Conservation (phyloP, 805 yeast species). For the Saccharomycopsis schoenii region DNA sequence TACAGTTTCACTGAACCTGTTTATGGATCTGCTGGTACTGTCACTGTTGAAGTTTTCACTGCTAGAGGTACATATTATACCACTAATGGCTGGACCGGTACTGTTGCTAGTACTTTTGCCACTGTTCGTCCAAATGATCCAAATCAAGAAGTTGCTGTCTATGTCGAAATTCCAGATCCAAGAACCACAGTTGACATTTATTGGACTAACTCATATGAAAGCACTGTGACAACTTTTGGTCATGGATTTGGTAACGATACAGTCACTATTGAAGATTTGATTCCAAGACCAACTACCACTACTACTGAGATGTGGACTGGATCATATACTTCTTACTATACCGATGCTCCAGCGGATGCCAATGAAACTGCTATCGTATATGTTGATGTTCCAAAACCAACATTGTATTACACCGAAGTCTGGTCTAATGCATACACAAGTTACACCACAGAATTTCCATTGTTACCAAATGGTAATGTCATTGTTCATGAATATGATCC, state of each 20-base stretch:
- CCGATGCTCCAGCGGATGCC: constrained; percentile 28
- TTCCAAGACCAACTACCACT: too few species aligned
- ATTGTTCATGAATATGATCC: background rate
- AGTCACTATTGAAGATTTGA: too few species aligned
- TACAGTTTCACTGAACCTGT: too few species aligned
- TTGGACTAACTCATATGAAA: constrained; percentile 1
- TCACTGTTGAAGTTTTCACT: too few species aligned
- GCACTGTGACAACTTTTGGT: background rate
- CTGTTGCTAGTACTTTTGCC: constrained; percentile 7
- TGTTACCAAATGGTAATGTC: background rate
- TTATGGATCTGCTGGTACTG: too few species aligned
- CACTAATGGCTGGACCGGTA: too few species aligned
- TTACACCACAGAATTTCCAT: too few species aligned
- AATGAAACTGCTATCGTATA: constrained; percentile 26
- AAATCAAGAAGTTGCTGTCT: background rate
- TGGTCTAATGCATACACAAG: background rate
- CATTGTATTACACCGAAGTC: background rate
- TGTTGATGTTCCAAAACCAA: constrained; percentile 14
- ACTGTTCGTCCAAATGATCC: constrained; percentile 2
- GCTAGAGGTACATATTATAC: too few species aligned
- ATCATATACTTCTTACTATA: too few species aligned
- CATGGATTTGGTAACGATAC: background rate
- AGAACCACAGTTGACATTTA: background rate
- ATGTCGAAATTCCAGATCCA: constrained; percentile 6
- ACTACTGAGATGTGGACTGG: too few species aligned